A percentile compares a stretch with the other conserved stretches of the same genome.
These are phyloP conservation scores for Eimeria necatrix DNA, from an alignment of 169 alveolate species.

Conservation along the genomic window DNA sequence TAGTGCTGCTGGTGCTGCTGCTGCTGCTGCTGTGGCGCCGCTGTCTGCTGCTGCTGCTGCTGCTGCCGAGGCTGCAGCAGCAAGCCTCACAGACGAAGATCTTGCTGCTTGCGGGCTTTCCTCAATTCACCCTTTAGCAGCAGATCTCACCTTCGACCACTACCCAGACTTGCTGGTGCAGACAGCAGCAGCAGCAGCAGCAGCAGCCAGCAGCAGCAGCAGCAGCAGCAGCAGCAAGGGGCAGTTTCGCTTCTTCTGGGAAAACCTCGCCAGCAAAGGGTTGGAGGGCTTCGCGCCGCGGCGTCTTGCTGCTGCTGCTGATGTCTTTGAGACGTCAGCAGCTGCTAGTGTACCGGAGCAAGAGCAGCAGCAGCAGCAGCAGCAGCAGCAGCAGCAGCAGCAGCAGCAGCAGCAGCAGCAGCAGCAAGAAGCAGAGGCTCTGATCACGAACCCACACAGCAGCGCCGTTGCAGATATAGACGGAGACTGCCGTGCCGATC, in stretches of 20 bases:
- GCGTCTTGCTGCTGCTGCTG: neutral
- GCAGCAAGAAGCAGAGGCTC: neutral
- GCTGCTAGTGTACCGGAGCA: neutral
- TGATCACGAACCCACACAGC: slow-evolving; percentile 61
- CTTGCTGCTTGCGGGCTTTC: slow-evolving; percentile 19
- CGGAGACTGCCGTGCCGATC: slow-evolving; percentile 75
- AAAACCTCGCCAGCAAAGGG: neutral
- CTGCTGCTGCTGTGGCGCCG: neutral
- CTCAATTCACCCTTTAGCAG: slow-evolving; percentile 50
- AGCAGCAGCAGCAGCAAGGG: slow-evolving; percentile 34
- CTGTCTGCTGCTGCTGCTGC: slow-evolving; percentile 4
- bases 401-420: slow-evolving; percentile 48
- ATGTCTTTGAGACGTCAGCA: neutral
- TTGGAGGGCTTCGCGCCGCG: slow-evolving; percentile 7
- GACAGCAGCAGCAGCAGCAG: slow-evolving; percentile 33
- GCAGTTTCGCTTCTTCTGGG: slow-evolving; percentile 24
- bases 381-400: slow-evolving; percentile 54
- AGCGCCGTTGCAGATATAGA: slow-evolving; percentile 61
- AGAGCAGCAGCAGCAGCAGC: slow-evolving; percentile 31
- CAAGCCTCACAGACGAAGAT: neutral
- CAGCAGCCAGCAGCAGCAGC: slow-evolving; percentile 43
- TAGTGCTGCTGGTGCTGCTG: neutral
- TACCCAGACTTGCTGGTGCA: slow-evolving; percentile 55
- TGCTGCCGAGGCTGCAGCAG: neutral
- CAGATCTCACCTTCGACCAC: slow-evolving; percentile 44